A percentile compares a stretch with the other conserved stretches of the same genome.
These are phyloP conservation scores for Luffa acutangula DNA, from an alignment of 306 rosid genomes.

Conservation along the genomic window DNA sequence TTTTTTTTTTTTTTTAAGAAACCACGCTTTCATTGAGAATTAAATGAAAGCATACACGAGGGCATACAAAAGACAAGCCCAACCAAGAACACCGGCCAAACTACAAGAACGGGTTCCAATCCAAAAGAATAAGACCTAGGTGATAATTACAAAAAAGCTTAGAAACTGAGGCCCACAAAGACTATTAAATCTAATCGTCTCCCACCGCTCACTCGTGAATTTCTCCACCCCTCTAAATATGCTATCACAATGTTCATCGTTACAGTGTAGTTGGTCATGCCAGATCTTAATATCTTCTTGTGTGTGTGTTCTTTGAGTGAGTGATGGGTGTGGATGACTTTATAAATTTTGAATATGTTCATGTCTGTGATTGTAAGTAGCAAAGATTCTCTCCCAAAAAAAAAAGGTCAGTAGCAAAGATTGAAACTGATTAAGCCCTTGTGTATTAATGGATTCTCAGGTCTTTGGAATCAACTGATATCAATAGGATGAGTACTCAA, in stretches of 20 bases:
- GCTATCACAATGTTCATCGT: neutral
- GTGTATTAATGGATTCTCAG: neutral
- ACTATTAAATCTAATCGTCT: too few species aligned
- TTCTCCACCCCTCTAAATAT: too few species aligned
- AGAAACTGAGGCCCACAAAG: too few species aligned
- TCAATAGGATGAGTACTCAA: neutral
- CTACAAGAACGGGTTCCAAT: too few species aligned
- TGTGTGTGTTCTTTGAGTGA: neutral
- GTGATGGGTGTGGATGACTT: neutral
- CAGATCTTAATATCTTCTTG: neutral
- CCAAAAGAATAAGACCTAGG: too few species aligned
- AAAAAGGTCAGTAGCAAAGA: neutral
- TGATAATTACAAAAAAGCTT: too few species aligned
- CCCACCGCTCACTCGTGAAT: too few species aligned
- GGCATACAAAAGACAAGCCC: too few species aligned
- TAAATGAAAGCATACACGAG: too few species aligned
- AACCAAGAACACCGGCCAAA: too few species aligned
- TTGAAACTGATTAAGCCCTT: neutral
- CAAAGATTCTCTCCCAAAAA: neutral
- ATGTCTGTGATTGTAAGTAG: neutral
- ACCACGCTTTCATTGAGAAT: too few species aligned
- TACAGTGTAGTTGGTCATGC: neutral
- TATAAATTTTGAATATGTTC: neutral
- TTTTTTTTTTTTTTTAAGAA: neutral
- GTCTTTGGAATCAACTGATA: neutral